Base-by-base conservation (phyloP, 768 basidiomycete species). In the Phlebiopsis gigantea region DNA sequence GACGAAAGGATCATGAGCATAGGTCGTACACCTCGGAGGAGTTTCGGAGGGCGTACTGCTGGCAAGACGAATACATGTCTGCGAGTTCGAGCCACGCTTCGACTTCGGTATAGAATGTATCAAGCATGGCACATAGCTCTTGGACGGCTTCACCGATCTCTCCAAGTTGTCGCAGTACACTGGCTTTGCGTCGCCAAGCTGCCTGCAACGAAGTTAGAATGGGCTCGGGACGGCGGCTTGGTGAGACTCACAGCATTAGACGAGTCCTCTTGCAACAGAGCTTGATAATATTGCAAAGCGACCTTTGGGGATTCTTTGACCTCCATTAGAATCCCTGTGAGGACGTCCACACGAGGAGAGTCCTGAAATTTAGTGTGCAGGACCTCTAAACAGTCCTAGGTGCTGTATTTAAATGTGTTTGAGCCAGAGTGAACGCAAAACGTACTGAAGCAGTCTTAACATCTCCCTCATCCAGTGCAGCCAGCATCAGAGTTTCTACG, bases 81-180 rank as follows among this genome's bases (percentile, higher is more conserved):
- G 90, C 85, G 22, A 97, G 81, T 67, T 94, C 88, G 17, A 90
- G 71, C 93, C 94, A 96, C 10, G 82, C 92, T 62, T 94, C 91
- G 14, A 87, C 75, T 61, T 97, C 94, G 21, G 84, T 83, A 68
- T 96, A 97, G 67, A 93, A 88, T 0, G 87, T 91, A 64, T 97
- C 93, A 19, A 93, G 78, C 62, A 87, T 85, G 43, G 78, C 74
- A 14, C 81, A 80, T 2, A 96, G 77, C 64, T 93, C 84, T 9
- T 84, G 79, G 1, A 88, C 83, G 0, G 89, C 86, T 48, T 77
- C 77, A 50, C 91, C 83, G 0, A 79, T 69, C 65, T 80, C 80
- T 46, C 89, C 84, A 6, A 72, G 75, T 9, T 82, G 76, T 45
- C 86, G 75, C 9, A 88, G 77, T 10, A 93, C 80, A 0, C 89